Percentiles rank a stretch among this genome's conserved stretches.
Conservation (phyloP, 108 stramenopile species). For the Ochromonas danica region DNA sequence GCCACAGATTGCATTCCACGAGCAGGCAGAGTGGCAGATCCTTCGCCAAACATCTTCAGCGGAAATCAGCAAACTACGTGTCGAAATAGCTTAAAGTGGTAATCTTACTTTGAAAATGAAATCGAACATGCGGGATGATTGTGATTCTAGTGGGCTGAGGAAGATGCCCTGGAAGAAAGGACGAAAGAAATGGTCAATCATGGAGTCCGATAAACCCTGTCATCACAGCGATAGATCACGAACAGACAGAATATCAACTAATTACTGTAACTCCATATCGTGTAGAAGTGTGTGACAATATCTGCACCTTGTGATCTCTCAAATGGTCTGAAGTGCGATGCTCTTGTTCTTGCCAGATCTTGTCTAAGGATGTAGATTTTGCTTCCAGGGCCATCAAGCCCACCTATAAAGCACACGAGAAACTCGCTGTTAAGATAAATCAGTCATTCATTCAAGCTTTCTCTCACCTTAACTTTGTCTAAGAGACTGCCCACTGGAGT, state of each 20-base stretch:
- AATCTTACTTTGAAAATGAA: constrained; percentile 55
- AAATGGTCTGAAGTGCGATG: no score
- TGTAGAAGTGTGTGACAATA: no score
- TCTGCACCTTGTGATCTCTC: no score
- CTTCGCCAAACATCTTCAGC: constrained; percentile 26
- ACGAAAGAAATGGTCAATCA: constrained; percentile 46
- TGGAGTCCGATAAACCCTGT: constrained; percentile 42
- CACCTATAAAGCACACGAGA: no score
- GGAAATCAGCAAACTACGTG: not conserved
- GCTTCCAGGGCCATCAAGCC: no score
- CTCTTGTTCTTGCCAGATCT: no score
- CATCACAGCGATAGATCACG: no score
- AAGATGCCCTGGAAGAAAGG: constrained; percentile 52
- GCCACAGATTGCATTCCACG: constrained; percentile 49
- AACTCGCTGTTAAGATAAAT: no score
- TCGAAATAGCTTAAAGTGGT: not conserved
- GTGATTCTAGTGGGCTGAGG: constrained; percentile 44
- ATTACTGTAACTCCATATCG: no score
- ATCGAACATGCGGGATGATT: constrained; percentile 51
- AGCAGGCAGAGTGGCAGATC: constrained; percentile 39
- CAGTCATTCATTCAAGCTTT: no score
- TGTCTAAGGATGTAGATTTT: no score
- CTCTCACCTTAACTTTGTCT: constrained; percentile 47
- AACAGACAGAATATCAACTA: no score
- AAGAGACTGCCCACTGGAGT: not conserved